Base-by-base conservation (phyloP, 2,329 filamentous ascomycete species). In the Colletotrichum tropicicola region DNA sequence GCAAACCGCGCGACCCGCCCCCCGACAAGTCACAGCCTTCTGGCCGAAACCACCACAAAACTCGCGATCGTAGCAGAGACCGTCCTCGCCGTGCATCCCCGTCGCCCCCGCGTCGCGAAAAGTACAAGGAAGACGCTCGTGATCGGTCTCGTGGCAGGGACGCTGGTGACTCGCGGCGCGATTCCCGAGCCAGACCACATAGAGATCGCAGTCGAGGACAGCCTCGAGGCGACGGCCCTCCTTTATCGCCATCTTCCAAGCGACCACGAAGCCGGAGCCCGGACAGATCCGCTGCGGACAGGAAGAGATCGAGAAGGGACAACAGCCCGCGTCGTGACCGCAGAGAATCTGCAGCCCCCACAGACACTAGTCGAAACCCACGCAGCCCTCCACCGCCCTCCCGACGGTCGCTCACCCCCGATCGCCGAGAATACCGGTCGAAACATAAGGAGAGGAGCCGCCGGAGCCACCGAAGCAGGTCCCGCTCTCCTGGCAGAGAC, bases 81-180 rank as follows among this genome's bases (percentile, higher is more conserved):
- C 67, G 74, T 4, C 30, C 68, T 68, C 69, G 71, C 71, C 72
- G 73, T 75, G 30, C 70, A 68, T 67, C 71, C 62, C 45, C 56
- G 25, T 65, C 68, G n/a, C 53, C 66, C 21, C 7, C 35, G 15
- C 68, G 62, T 43, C 65, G 65, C 35, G 56, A 67, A 17, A 56
- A 60, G n/a, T 43, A 52, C n/a, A 43, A 41, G 15, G 56, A 65
- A 19, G 35, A 54, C n/a, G 44, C 5, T 19, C 49, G 54, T 27
- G 54, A 64, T 48, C 57, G 59, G 17, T 67, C 67, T 37, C 67
- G 67, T 47, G 55, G 51, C 19, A 56, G 65, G 37, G 56, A 54
- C 25, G 43, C 51, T 30, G 45, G 53, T 37, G 65, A 68, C 35
- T 58, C 55, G 57, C 57, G 62, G 30, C 59, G 57, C 59, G 63